Evolutionary conservation across 805 yeast species (phyloP).

Genomic region (Zygotorulaspora florentina): DNA sequence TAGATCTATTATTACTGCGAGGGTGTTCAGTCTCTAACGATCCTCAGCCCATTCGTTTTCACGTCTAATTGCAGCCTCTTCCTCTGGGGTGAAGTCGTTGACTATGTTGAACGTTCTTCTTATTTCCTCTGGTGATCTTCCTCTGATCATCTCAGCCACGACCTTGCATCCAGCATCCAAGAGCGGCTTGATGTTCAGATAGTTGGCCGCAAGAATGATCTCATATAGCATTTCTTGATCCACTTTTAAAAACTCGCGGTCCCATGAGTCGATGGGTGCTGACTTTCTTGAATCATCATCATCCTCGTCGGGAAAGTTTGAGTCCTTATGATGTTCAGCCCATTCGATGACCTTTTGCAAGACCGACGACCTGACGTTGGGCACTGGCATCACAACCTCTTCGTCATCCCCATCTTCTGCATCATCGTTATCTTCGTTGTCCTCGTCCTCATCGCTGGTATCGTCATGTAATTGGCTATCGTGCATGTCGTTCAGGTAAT

Average conservation of each 20-base stretch:
- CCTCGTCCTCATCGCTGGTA: slow-evolving; percentile 41
- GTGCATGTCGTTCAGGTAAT: slow-evolving; percentile 74
- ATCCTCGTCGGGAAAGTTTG: slow-evolving; percentile 69
- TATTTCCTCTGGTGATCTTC: slow-evolving; percentile 75
- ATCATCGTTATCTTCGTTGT: slow-evolving; percentile 46
- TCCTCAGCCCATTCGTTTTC: slow-evolving; percentile 92
- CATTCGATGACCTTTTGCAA: slow-evolving; percentile 89
- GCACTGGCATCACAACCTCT: slow-evolving; percentile 79
- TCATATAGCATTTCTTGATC: slow-evolving; percentile 88
- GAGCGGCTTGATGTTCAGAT: slow-evolving; percentile 68
- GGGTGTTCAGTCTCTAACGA: slow-evolving; percentile 39
- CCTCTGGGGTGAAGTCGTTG: slow-evolving; percentile 81
- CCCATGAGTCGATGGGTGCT: slow-evolving; percentile 96
- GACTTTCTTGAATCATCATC: slow-evolving; percentile 82
- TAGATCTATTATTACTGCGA: neutral
- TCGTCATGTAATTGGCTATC: slow-evolving; percentile 55
- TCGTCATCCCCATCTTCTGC: slow-evolving; percentile 50
- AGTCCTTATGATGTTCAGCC: slow-evolving; percentile 91
- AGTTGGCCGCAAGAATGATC: slow-evolving; percentile 76
- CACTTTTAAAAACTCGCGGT: slow-evolving; percentile 85
- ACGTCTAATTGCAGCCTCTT: slow-evolving; percentile 80
- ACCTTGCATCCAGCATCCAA: slow-evolving; percentile 76
- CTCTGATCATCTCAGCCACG: slow-evolving; percentile 80
- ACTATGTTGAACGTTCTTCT: slow-evolving; percentile 76
- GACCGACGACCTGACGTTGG: slow-evolving; percentile 83